Evolutionary conservation across 78 protist genomes (phyloP).

Genomic region (Guillardia theta): DNA sequence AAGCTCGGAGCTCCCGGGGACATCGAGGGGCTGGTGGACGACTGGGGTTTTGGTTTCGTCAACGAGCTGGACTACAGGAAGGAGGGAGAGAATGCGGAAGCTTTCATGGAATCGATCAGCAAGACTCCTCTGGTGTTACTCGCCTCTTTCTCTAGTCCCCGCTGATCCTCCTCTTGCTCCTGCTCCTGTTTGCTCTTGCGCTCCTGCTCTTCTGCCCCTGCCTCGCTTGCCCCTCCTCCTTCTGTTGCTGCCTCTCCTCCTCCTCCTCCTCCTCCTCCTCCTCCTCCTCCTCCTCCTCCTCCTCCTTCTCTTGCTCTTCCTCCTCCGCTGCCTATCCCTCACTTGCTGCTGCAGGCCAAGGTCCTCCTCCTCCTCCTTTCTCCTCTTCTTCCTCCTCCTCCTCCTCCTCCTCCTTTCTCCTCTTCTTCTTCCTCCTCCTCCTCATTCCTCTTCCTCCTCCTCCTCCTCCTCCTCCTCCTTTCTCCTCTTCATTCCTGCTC

Average conservation of each 20-base stretch:
- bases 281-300: background rate
- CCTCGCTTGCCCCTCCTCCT: background rate
- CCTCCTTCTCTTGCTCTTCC: background rate
- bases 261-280: background rate
- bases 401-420: background rate
- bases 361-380: background rate
- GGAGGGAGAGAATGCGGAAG: background rate
- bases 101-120: background rate
- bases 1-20: background rate
- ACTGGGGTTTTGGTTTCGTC: slow-evolving; percentile 37
- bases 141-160: background rate
- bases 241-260: background rate
- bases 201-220: background rate
- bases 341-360: background rate
- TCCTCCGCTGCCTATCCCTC: background rate
- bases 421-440: background rate
- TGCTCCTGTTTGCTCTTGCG: background rate
- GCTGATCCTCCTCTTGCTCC: background rate
- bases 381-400: background rate
- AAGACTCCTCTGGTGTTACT: background rate
- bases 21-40: slow-evolving; percentile 37
- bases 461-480: background rate
- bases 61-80: slow-evolving; percentile 39
- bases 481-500: background rate
- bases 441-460: background rate